These are phyloP conservation scores for Cyphellophora attinorum DNA, from an alignment of 2,329 filamentous ascomycete species.

Conservation along the genomic window DNA sequence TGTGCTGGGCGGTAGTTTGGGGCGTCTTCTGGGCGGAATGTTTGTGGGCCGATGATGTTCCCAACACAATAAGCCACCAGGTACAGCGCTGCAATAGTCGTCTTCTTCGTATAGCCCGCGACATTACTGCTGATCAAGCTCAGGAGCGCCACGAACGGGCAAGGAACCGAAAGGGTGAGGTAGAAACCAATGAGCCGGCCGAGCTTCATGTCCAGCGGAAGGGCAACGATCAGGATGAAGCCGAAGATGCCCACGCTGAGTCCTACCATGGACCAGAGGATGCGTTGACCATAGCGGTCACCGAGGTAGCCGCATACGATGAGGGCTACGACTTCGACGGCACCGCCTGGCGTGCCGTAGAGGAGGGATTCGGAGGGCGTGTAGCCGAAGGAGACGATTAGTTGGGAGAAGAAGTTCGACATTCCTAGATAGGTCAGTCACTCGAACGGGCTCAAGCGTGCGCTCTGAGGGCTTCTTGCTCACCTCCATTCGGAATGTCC, in stretches of 20 bases:
- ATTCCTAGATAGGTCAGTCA: no score
- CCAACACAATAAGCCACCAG: conserved; percentile 47
- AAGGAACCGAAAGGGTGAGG: conserved; percentile 50
- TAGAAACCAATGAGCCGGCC: conserved; percentile 58
- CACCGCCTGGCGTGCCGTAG: conserved; percentile 56
- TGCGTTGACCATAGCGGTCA: conserved; percentile 46
- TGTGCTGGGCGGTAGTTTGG: conserved; percentile 55
- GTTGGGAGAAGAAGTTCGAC: conserved; percentile 53
- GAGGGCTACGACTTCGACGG: conserved; percentile 52
- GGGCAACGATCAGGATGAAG: conserved; percentile 34
- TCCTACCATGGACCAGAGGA: conserved; percentile 48
- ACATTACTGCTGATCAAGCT: conserved; percentile 50
- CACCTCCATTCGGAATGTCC: conserved; percentile 51
- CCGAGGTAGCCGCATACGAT: conserved; percentile 48
- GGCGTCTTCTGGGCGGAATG: conserved; percentile 46
- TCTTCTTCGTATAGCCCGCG: conserved; percentile 47
- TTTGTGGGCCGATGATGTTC: conserved; percentile 48
- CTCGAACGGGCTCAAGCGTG: no score
- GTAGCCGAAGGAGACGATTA: conserved; percentile 57
- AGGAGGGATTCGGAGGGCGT: conserved; percentile 53
- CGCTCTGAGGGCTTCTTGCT: no score
- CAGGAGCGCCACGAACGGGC: conserved; percentile 54
- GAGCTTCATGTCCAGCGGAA: conserved; percentile 47
- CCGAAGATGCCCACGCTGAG: conserved; percentile 14
- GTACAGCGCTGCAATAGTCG: conserved; percentile 41